phyloP scores from a whole-genome alignment of 2,329 filamentous ascomycete species.

The Rhynchosporium secalis region DNA sequence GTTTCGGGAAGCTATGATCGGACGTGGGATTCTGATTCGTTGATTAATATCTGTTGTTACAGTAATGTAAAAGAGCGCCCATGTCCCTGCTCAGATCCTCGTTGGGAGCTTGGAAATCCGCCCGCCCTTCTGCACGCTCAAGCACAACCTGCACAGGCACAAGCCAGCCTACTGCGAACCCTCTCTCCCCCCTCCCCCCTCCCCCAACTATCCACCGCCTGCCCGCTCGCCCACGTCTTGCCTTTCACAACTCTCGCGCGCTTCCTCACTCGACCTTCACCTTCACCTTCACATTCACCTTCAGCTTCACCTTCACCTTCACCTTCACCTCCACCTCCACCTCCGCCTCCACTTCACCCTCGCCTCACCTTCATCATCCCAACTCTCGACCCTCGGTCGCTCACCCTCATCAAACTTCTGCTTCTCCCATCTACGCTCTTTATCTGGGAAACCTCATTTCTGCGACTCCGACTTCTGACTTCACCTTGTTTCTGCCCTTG shows the following conservation, averaged over 20 bases:
- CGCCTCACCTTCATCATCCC: not conserved
- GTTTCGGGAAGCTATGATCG: not conserved
- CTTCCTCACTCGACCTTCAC: not conserved
- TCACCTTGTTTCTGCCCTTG: not conserved
- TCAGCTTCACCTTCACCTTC: not conserved
- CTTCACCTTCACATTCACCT: not conserved
- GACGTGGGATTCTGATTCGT: not conserved
- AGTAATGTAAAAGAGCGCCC: too few species aligned
- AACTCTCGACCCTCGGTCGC: not conserved
- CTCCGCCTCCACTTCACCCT: constrained; percentile 5
- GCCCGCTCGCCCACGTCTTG: too few species aligned
- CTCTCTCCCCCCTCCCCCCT: too few species aligned
- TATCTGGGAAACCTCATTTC: not conserved
- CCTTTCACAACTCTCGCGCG: not conserved
- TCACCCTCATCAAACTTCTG: not conserved
- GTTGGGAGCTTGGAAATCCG: not conserved
- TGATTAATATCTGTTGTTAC: not conserved
- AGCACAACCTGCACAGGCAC: not conserved
- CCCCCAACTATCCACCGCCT: too few species aligned
- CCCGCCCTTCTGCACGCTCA: too few species aligned
- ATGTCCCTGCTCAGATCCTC: constrained; percentile 9
- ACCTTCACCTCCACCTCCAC: not conserved
- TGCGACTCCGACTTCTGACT: not conserved
- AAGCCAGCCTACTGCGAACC: too few species aligned
- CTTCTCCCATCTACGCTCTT: constrained; percentile 10